Evolutionary conservation across 257 asterid species (phyloP).

Genomic region (Salvia hispanica): DNA sequence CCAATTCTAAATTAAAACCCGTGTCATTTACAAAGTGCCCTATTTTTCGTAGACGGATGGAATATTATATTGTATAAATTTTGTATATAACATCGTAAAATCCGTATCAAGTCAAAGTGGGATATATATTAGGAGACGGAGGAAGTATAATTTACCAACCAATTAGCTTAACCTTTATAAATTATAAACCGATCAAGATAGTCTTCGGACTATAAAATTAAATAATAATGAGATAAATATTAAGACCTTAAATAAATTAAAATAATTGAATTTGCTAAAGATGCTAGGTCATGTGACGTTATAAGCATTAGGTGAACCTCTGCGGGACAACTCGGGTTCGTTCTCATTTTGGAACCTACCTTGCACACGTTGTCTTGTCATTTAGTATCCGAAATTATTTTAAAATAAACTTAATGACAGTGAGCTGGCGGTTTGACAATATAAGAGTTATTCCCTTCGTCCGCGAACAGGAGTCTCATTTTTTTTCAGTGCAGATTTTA

Average conservation of each 20-base stretch:
- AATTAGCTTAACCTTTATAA: not conserved
- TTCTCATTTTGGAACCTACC: too few species aligned
- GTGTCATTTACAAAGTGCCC: too few species aligned
- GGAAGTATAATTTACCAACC: not conserved
- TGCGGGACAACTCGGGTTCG: not conserved
- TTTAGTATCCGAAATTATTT: not conserved
- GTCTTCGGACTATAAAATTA: not conserved
- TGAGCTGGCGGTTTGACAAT: conserved; percentile 4
- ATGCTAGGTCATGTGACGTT: not conserved
- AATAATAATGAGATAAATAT: not conserved
- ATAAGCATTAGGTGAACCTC: too few species aligned
- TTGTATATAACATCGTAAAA: too few species aligned
- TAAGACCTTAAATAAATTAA: not conserved
- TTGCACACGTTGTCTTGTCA: not conserved
- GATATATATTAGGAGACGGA: too few species aligned
- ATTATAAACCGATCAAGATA: not conserved
- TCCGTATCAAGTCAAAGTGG: too few species aligned
- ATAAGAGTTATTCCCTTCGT: not conserved
- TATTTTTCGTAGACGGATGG: too few species aligned
- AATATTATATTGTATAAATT: too few species aligned
- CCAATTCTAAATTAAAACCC: too few species aligned
- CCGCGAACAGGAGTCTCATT: too few species aligned
- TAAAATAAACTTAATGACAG: not conserved
- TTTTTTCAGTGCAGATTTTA: too few species aligned
- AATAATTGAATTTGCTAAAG: too few species aligned